phyloP scores from a whole-genome alignment of 1,284 basidiomycete species.

The Pseudozyma pruni region DNA sequence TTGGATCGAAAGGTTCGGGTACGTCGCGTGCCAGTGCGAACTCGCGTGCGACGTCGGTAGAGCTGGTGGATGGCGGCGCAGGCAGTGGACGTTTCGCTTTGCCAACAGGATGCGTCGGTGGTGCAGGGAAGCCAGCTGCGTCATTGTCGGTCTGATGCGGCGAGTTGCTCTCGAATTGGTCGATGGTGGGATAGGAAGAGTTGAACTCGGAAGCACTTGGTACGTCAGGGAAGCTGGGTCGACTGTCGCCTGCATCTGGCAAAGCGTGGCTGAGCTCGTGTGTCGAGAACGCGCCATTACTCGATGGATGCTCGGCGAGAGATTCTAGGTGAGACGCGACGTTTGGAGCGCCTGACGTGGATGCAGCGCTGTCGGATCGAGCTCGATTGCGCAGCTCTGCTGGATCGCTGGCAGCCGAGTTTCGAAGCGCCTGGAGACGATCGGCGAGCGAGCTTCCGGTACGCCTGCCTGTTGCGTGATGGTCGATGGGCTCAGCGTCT shows the following conservation, averaged over 20 bases:
- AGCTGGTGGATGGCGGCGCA: conserved; percentile 36
- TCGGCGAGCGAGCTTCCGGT: conserved; percentile 40
- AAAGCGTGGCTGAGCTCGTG: conserved; percentile 22
- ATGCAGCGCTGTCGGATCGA: conserved; percentile 20
- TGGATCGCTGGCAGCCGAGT: conserved; percentile 34
- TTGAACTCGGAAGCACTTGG: conserved; percentile 52
- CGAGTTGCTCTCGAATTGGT: conserved; percentile 48
- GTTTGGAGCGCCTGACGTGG: conserved; percentile 12
- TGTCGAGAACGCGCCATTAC: conserved; percentile 19
- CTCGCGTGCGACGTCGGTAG: conserved; percentile 40
- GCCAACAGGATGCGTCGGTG: conserved; percentile 44
- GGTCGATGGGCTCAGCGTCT: conserved; percentile 40
- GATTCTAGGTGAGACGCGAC: conserved; percentile 33
- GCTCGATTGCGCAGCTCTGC: conserved; percentile 33
- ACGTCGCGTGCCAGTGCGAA: conserved; percentile 48
- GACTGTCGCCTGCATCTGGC: conserved; percentile 6
- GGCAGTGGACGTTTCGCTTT: conserved; percentile 44
- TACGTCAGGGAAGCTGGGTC: conserved; percentile 27
- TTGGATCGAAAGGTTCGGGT: conserved; percentile 43
- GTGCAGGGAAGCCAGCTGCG: conserved; percentile 29
- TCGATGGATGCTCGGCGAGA: conserved; percentile 16
- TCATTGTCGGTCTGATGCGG: conserved; percentile 8
- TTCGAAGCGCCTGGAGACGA: conserved; percentile 44
- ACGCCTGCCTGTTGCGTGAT: conserved; percentile 30
- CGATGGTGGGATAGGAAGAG: conserved; percentile 52